Evolutionary conservation across 768 basidiomycete species (phyloP).

Genomic region (Leccinum arenicola): DNA sequence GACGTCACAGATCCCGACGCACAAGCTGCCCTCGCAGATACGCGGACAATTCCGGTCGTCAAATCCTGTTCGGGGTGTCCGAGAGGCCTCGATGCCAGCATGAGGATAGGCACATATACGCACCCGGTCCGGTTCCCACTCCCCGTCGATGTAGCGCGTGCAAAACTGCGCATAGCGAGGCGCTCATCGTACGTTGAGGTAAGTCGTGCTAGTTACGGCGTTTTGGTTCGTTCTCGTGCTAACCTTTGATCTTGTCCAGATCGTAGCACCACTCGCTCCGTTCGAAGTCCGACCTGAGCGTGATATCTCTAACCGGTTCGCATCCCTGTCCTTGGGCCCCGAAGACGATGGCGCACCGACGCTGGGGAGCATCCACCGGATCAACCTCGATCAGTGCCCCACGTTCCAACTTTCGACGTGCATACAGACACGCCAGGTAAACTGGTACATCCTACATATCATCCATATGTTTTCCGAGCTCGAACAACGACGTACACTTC

Average conservation of each 20-base stretch:
- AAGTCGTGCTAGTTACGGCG: not conserved
- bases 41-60: conserved; percentile 7
- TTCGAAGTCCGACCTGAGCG: conserved; percentile 21
- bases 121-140: conserved; percentile 40
- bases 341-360: conserved; percentile 4
- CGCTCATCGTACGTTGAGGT: conserved; percentile 49
- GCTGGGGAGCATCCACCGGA: conserved; percentile 39
- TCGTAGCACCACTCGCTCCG: conserved; percentile 16
- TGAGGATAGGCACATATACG: conserved; percentile 15
- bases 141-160: conserved; percentile 36
- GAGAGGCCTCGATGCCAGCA: not conserved
- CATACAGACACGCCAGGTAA: not conserved
- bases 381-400: conserved; percentile 37
- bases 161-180: conserved; percentile 47
- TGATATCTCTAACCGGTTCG: conserved; percentile 24
- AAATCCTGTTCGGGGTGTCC: not conserved
- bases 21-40: conserved; percentile 9
- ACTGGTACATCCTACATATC: conserved; percentile 32
- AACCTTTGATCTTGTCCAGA: conserved; percentile 6
- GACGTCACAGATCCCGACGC: conserved; percentile 19
- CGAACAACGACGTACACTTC: conserved; percentile 1
- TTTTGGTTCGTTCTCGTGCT: not conserved
- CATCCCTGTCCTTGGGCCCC: conserved; percentile 17
- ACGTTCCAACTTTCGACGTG: conserved; percentile 22
- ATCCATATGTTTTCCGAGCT: conserved; percentile 24